phyloP scores from a whole-genome alignment of 2,329 filamentous ascomycete genomes.

The Penicillium crustosum region DNA sequence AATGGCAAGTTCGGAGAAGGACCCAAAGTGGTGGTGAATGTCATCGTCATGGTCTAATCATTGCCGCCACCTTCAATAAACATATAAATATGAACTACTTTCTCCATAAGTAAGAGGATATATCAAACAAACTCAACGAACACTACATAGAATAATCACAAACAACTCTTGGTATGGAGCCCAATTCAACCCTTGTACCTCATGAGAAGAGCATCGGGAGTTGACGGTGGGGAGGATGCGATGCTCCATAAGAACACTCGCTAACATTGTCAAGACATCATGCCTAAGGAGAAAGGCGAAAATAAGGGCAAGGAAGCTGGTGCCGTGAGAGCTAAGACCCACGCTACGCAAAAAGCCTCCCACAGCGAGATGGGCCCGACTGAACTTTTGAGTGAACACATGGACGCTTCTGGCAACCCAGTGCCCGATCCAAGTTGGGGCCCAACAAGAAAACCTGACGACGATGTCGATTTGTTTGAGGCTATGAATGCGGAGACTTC shows the following conservation, averaged over 20 bases:
- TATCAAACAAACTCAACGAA: not conserved
- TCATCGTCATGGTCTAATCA: slow-evolving; percentile 36
- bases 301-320: not conserved
- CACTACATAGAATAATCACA: slow-evolving; percentile 8
- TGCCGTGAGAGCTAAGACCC: not conserved
- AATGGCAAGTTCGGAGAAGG: slow-evolving; percentile 19
- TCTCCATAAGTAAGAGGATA: not conserved
- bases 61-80: slow-evolving; percentile 24
- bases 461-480: slow-evolving; percentile 29
- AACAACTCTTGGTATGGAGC: not conserved
- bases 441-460: slow-evolving; percentile 14
- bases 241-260: not conserved
- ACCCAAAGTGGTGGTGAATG: slow-evolving; percentile 19
- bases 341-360: slow-evolving; percentile 7
- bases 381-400: slow-evolving; percentile 31
- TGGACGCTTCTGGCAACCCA: slow-evolving; percentile 35
- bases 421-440: slow-evolving; percentile 31
- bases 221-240: not conserved
- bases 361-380: slow-evolving; percentile 27
- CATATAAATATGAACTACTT: slow-evolving; percentile 14
- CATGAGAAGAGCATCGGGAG: not conserved
- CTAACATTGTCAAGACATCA: not conserved
- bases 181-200: not conserved
- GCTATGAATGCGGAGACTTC: slow-evolving; percentile 33
- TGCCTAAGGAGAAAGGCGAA: not conserved